Evolutionary conservation across 495 filamentous ascomycete genomes (phyloP), one percentile per base, ranked within the genome.

Genomic region (Acidiella bohemica): DNA sequence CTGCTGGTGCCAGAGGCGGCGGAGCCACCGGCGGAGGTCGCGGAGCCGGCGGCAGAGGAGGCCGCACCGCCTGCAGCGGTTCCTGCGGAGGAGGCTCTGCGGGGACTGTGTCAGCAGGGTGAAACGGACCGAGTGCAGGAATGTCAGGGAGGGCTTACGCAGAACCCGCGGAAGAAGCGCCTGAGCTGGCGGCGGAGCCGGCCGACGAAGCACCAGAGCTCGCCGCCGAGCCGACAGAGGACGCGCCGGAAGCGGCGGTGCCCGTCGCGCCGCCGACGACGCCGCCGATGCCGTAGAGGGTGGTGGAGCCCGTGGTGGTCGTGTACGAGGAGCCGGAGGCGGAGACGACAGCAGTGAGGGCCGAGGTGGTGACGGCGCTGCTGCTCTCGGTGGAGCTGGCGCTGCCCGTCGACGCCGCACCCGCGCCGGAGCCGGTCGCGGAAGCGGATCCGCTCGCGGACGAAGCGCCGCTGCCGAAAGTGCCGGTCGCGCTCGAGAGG

Each of bases 261-360:
- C 24, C 24, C n/a, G 36, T 41, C 7, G 25, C 32, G 31, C 56
- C 23, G 18, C 56, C 47, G 39, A 35, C 24, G 41, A 47, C 36
- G 30, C 23, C 36, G 17, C 36, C 36, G 6, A 39, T 36, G 44
- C 34, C 54, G 47, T 41, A 58, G 51, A 58, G 36, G 33, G 58
- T 60, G 38, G 51, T 51, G 26, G 41, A 50, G 31, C 58, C 58
- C 22, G 52, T 58, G 10, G 53, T 57, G 36, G 43, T 44, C 20
- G 39, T 39, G 21, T 40, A 29, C 18, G 46, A 50, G 20, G 34
- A 45, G 42, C 42, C 53, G 36, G 29, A 46, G 12, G 53, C 42
- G 13, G 43, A 49, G 43, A 53, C 32, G 32, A 57, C 47, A 4
- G 37, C 54, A 35, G 53, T 45, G 22, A 58, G 46, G 26, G 56